phyloP scores from a whole-genome alignment of 306 rosid species.

The Rosa chinensis region DNA sequence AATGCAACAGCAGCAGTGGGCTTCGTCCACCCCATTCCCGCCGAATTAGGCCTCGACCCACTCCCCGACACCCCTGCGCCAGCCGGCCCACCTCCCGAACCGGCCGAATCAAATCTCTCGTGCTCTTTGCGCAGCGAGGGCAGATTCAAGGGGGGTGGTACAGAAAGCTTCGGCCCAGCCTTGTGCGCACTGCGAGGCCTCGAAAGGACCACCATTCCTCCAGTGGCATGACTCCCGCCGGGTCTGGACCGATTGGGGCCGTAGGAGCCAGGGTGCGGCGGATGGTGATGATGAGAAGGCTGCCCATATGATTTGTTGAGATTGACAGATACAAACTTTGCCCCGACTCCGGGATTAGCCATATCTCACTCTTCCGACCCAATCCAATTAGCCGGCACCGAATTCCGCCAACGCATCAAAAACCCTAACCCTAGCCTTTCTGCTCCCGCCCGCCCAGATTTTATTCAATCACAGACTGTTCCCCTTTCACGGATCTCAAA shows the following conservation, averaged over 20 bases:
- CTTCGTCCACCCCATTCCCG: conserved; percentile 92
- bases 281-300: no score
- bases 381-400: conserved; percentile 42
- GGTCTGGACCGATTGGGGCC: no score
- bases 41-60: conserved; percentile 72
- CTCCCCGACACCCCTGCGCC: conserved; percentile 66
- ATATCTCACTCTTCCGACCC: conserved; percentile 52
- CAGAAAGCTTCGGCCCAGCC: conserved; percentile 85
- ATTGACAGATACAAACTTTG: conserved; percentile 78
- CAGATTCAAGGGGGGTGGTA: conserved; percentile 98
- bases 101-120: conserved; percentile 76
- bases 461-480: conserved; percentile 6
- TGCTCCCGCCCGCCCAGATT: conserved; percentile 19
- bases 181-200: conserved; percentile 94
- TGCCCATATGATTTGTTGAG: no score
- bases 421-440: conserved; percentile 43
- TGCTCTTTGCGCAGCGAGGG: conserved; percentile 91
- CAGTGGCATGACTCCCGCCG: no score
- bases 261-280: no score
- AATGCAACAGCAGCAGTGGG: conserved; percentile 40
- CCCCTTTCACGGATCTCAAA: conserved; percentile 35
- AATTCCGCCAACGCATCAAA: conserved; percentile 72
- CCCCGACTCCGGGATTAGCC: conserved; percentile 88
- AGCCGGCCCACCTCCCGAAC: conserved; percentile 56
- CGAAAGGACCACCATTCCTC: conserved; percentile 79